Conservation (phyloP, 2,329 filamentous ascomycete species). For the Helotiales sp. region DNA sequence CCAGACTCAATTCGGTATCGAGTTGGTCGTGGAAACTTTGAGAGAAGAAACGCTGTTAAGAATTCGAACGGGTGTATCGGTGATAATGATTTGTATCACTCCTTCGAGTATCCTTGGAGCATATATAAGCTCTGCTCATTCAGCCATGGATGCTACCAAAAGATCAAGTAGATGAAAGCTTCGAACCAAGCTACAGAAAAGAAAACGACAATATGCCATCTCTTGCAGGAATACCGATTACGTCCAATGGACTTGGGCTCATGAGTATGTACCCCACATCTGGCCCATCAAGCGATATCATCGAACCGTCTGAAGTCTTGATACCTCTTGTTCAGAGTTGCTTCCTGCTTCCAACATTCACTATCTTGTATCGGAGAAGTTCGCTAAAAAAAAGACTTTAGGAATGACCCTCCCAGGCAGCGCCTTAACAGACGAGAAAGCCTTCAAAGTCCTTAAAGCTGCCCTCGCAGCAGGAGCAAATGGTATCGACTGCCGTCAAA, state of each 20-base stretch:
- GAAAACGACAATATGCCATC: constrained; percentile 10
- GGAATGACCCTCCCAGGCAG: constrained; percentile 29
- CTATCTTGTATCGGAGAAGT: background rate
- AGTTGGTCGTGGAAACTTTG: too few relatives aligned
- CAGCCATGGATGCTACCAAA: background rate
- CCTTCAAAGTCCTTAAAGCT: constrained; percentile 56
- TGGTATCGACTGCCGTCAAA: background rate
- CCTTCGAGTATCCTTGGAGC: too few relatives aligned
- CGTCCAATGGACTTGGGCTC: constrained; percentile 53
- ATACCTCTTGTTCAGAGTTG: too few relatives aligned
- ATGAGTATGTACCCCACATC: constrained; percentile 38
- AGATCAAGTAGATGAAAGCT: background rate
- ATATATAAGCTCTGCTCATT: too few relatives aligned
- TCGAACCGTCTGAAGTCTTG: too few relatives aligned
- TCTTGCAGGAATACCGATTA: constrained; percentile 44
- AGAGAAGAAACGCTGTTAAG: too few relatives aligned
- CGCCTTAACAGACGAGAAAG: constrained; percentile 42
- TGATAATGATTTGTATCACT: too few relatives aligned
- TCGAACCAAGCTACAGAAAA: background rate
- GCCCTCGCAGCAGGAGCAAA: constrained; percentile 46
- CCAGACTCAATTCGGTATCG: background rate
- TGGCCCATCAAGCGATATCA: too few relatives aligned
- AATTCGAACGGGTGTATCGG: too few relatives aligned
- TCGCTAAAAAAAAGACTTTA: background rate
- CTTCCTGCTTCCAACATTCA: too few relatives aligned